phyloP scores from a whole-genome alignment of 148 eudicot genomes.

The Gaultheria prostrata region DNA sequence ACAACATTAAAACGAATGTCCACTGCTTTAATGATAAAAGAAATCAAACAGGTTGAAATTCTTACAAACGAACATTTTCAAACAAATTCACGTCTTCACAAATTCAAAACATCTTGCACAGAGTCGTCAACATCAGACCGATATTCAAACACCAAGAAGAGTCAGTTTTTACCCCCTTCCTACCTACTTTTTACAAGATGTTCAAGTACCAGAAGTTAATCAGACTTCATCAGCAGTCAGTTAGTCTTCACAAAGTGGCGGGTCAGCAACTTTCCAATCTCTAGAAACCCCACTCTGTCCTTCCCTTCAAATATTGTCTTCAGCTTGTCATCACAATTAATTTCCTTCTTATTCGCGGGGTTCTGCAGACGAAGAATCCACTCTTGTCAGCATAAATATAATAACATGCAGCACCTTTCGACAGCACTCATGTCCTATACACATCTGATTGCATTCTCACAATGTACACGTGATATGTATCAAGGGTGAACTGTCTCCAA shows the following conservation, averaged over 20 bases:
- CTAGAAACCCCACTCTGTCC: constrained; percentile 24
- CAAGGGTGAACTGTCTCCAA: not conserved
- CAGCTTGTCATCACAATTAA: constrained; percentile 27
- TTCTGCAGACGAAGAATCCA: constrained; percentile 7
- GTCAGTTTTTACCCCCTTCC: not conserved
- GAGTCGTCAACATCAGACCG: not conserved
- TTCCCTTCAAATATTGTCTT: constrained; percentile 30
- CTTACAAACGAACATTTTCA: not conserved
- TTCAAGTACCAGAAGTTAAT: not conserved
- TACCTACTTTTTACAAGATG: constrained; percentile 8
- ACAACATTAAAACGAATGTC: not conserved
- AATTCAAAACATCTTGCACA: constrained; percentile 5
- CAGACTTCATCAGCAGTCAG: constrained; percentile 2
- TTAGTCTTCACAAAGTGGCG: constrained; percentile 23
- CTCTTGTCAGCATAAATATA: not conserved
- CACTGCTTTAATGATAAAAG: constrained; percentile 9
- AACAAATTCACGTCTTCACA: not conserved
- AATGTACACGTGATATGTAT: not conserved
- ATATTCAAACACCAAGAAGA: not conserved
- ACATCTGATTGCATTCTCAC: not conserved
- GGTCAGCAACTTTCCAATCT: constrained; percentile 25
- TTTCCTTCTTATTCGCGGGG: constrained; percentile 24
- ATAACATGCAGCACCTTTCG: not conserved
- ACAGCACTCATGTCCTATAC: not conserved
- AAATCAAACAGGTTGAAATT: not conserved